phyloP scores from a whole-genome alignment of 1,139 yeast genomes.

The Kodamaea fungicola region DNA sequence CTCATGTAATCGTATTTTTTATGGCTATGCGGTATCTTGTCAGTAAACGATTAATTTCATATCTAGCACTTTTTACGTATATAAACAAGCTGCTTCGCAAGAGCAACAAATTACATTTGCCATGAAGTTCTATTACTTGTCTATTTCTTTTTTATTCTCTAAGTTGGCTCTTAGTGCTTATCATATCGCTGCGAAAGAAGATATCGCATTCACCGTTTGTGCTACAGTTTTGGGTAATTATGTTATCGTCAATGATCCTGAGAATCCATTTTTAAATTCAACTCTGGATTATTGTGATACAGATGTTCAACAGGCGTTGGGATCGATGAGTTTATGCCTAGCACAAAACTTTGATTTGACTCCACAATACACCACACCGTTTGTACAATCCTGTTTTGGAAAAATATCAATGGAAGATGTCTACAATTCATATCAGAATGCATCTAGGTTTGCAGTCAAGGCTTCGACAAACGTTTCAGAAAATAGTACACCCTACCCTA shows the following conservation, averaged over 20 bases:
- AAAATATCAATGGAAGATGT: background rate
- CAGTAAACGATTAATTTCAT: too few species aligned
- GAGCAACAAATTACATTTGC: too few species aligned
- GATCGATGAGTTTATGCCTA: constrained; percentile 6
- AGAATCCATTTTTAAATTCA: background rate
- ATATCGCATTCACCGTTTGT: constrained; percentile 1
- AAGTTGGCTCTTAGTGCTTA: background rate
- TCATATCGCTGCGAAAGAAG: background rate
- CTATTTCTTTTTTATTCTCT: too few species aligned
- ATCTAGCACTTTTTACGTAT: too few species aligned
- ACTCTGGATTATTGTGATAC: constrained; percentile 1
- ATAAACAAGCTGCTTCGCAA: too few species aligned
- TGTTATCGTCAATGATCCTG: background rate
- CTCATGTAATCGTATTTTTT: too few species aligned
- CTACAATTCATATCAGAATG: constrained; percentile 3
- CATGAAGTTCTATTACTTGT: too few species aligned
- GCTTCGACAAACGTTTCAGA: too few species aligned
- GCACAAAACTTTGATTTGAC: constrained; percentile 1
- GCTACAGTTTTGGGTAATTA: background rate
- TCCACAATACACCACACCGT: background rate
- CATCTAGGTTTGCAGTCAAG: background rate
- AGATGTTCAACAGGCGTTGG: constrained; percentile 5
- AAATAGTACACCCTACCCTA: background rate
- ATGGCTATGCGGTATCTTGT: too few species aligned
- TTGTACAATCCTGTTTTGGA: constrained; percentile 4